Base-by-base conservation (phyloP, 306 rosid genomes). In the Acacia crassicarpa region DNA sequence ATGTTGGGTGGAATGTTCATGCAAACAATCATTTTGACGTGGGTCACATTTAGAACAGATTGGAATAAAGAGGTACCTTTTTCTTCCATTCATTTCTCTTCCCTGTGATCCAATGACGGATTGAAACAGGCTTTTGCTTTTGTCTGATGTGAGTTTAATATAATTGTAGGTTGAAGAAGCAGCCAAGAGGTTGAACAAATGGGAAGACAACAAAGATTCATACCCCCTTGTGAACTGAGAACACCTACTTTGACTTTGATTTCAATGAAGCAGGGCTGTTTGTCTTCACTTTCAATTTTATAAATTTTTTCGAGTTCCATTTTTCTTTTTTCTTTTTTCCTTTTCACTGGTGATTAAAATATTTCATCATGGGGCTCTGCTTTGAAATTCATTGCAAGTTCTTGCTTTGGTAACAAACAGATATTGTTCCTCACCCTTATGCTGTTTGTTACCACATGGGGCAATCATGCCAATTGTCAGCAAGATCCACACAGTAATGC, bases 61-160 rank as follows among this genome's bases (percentile, higher is more conserved):
- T 93, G 98, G 98, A 81, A 76, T 4, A 90, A 80, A 78, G 98
- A 93, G 94, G 98, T 90, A 73, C 16, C 1, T 5, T 33, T 33
- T 27, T 45, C 40, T 25, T 5, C 56, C 1, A 2, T 19, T 67
- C 19, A 74, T 38, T 38, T 38, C 41, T 38, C 79, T 13, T 30
- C 56, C 67, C 19, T 40, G 13, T 41, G 7, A 3, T 58, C 38
- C 38, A 54, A 45, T 69, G 51, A 25, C 4, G 15, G 38, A 67
- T 2, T 38, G 41, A 6, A 38, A n/a, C 23, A 25, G 49, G 41
- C 19, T 23, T 13, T 44, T 13, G 35, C 23, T 10, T 43, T 43
- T 43, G 13, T 43, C 12, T 43, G 3, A 43, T 43, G 41, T 38
- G 41, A 38, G 41, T 38, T 5, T 0, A 51, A 51, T 74, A 4